These are phyloP conservation scores for Adansonia madagascariensis DNA, from an alignment of 441 rosid genomes.

Conservation along the genomic window DNA sequence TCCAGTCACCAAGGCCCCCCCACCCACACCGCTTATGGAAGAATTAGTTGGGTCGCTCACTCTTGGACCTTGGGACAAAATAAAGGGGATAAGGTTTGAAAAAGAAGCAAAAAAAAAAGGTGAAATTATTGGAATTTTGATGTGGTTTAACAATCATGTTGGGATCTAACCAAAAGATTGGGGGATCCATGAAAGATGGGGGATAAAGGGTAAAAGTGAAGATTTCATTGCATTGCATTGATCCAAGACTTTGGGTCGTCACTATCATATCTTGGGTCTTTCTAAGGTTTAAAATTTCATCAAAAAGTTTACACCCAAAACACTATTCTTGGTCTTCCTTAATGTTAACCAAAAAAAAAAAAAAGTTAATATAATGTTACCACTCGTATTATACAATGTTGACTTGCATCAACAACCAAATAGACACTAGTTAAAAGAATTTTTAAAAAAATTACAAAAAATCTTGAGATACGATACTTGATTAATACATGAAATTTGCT, in stretches of 20 bases:
- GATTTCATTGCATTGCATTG: background rate
- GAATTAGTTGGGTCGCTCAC: background rate
- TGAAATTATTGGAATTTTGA: background rate
- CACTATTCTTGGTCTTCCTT: background rate
- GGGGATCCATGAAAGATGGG: slow-evolving; percentile 22
- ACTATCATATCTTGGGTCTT: background rate
- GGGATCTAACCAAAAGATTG: slow-evolving; percentile 11
- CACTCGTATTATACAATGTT: too few species aligned
- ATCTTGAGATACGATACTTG: too few species aligned
- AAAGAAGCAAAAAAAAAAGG: slow-evolving; percentile 8
- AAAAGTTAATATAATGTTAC: background rate
- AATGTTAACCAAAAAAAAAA: too few species aligned
- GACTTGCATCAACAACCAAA: too few species aligned
- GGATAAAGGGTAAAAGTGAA: slow-evolving; percentile 20
- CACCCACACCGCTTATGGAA: background rate
- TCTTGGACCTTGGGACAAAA: background rate
- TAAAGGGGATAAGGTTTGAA: slow-evolving; percentile 27
- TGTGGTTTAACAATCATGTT: slow-evolving; percentile 9
- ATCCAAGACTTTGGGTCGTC: background rate
- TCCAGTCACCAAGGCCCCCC: slow-evolving; percentile 11
- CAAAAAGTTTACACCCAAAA: background rate
- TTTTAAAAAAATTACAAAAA: too few species aligned
- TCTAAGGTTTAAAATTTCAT: background rate
- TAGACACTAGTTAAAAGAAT: too few species aligned
- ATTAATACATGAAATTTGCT: too few species aligned